Base-by-base conservation (phyloP, 2,329 filamentous ascomycete species). In the Amphichorda felina region DNA sequence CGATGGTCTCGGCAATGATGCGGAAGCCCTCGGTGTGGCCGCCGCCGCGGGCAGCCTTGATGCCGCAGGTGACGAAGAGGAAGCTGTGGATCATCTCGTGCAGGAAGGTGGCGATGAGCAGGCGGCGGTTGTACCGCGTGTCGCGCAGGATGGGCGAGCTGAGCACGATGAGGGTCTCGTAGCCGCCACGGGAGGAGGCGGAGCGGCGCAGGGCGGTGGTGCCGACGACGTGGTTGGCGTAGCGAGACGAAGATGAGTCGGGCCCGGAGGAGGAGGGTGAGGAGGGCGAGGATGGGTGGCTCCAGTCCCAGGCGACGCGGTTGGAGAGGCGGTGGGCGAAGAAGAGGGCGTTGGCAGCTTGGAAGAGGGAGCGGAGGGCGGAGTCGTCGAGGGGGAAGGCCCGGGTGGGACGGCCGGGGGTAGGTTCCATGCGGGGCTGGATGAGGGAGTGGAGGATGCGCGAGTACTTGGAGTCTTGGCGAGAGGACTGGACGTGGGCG, bases 41-140 rank as follows among this genome's bases (percentile, higher is more conserved):
- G 9, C 73, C 74, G 29, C 63, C 59, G 17, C 61, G 55, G 25
- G 66, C 57, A 0, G 74, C 74, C 30, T 65, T 61, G 48, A 75
- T 70, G 4, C 75, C 75, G 44, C 73, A 77, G 35, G 58, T 61
- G 38, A 80, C 67, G 43, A 80, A 80, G 13, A 80, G 57, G 47
- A 77, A 80, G 52, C 74, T 75, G 54, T 80, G 75, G 33, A 80
- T 75, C 44, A 79, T 66, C 53, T 81, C 76, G 47, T 80, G 76
- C 32, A 81, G 47, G 42, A 81, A 79, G 0, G 75, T 76, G 6
- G 71, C 73, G 33, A 80, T 75, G 37, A 80, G 62, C 13, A 80
- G 59, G 6, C 72, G 62, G 5, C 75, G 58, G 48, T 74, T 75
- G 50, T 75, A 80, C 33, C 59, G 62, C 11, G 54, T 61, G 42